These are phyloP conservation scores for Citrullus colocynthis DNA, from an alignment of 306 rosid genomes.

Conservation along the genomic window DNA sequence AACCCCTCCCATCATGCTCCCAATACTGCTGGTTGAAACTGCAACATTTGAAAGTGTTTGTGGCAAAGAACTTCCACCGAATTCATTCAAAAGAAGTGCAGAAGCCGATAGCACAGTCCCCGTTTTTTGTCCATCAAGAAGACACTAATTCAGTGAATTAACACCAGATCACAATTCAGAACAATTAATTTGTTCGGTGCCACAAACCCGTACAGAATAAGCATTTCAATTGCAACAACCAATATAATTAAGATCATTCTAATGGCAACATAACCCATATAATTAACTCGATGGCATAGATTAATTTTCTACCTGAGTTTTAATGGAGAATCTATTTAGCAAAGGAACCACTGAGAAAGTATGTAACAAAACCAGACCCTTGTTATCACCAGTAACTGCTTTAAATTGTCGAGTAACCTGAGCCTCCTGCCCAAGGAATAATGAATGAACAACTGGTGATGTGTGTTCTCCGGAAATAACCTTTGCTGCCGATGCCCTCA, in stretches of 20 bases:
- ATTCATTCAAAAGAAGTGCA: conserved; percentile 70
- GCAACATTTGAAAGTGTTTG: conserved; percentile 41
- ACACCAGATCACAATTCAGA: conserved; percentile 22
- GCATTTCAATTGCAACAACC: neutral
- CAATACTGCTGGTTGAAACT: conserved; percentile 60
- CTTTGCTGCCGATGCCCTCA: conserved; percentile 57
- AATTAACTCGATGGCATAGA: conserved; percentile 11
- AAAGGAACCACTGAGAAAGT: conserved; percentile 59
- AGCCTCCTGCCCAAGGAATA: conserved; percentile 85
- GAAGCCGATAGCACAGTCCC: conserved; percentile 85
- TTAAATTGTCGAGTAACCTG: conserved; percentile 86
- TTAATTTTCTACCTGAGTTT: conserved; percentile 61
- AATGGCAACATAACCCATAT: conserved; percentile 2
- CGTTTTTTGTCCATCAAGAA: conserved; percentile 89
- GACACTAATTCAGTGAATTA: conserved; percentile 56
- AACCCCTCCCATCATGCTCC: conserved; percentile 95
- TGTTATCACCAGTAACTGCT: conserved; percentile 88
- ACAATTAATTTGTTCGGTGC: conserved; percentile 5
- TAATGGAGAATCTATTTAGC: conserved; percentile 58
- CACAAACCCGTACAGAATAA: conserved; percentile 4
- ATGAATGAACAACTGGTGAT: conserved; percentile 74
- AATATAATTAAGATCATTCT: neutral
- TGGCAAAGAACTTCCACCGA: conserved; percentile 40
- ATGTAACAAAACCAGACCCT: conserved; percentile 86
- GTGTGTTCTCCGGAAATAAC: conserved; percentile 81